Percentiles rank a stretch among this genome's conserved stretches.
Conservation (phyloP, 352 stramenopile genomes). For the Pythium phragmiticola region DNA sequence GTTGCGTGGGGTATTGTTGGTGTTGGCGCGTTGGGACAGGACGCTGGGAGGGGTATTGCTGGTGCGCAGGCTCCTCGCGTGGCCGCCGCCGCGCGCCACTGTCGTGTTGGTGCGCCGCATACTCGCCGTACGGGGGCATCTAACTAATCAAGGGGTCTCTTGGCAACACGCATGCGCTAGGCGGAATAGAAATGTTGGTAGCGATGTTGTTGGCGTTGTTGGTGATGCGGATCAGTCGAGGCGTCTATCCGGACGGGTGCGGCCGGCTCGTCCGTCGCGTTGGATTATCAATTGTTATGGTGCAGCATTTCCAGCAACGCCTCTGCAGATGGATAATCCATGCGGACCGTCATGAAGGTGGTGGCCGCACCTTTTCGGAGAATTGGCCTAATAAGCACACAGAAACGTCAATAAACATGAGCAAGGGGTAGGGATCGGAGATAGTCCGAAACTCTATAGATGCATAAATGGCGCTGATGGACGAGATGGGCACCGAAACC, state of each 20-base stretch:
- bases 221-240: neutral
- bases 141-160: neutral
- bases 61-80: neutral
- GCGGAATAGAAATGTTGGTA: constrained; percentile 1
- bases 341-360: neutral
- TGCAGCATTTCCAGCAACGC: neutral
- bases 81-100: constrained; percentile 5
- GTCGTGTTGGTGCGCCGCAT: neutral
- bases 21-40: neutral
- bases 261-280: neutral
- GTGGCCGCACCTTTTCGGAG: neutral
- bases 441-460: constrained; percentile 1
- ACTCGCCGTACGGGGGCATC: constrained; percentile 2
- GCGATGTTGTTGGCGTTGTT: neutral
- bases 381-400: neutral
- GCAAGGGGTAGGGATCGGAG: neutral
- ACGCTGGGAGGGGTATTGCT: neutral
- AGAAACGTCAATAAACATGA: neutral
- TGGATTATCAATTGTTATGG: neutral
- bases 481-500: constrained; percentile 9
- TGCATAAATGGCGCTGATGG: neutral
- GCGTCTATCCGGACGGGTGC: neutral
- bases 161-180: neutral
- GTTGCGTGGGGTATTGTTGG: neutral
- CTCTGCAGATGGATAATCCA: constrained; percentile 10